These are phyloP conservation scores for Wickerhamomyces queroliae DNA, from an alignment of 805 yeast genomes.

Conservation along the genomic window DNA sequence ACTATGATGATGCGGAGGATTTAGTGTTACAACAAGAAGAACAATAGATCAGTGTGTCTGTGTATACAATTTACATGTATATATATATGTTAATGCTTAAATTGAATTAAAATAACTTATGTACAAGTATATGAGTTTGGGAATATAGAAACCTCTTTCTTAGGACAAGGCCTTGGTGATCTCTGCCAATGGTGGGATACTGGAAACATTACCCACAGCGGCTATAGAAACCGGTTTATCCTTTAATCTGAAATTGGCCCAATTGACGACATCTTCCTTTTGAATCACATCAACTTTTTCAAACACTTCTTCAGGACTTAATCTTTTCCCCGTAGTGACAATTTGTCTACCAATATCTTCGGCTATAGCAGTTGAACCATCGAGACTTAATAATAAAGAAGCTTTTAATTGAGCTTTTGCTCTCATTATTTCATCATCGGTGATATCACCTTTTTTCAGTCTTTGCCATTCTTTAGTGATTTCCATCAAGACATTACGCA, in stretches of 20 bases:
- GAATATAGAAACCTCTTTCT: neutral
- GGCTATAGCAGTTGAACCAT: constrained; percentile 93
- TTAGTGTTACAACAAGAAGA: constrained; percentile 19
- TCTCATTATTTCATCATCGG: constrained; percentile 84
- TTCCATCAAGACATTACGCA: constrained; percentile 65
- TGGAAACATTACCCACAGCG: constrained; percentile 78
- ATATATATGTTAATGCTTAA: neutral
- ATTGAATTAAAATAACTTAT: neutral
- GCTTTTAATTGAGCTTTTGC: constrained; percentile 96
- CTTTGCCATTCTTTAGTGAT: constrained; percentile 86
- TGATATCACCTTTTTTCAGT: constrained; percentile 67
- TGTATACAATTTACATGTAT: neutral
- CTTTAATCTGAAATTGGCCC: constrained; percentile 81
- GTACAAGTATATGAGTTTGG: neutral
- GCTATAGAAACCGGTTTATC: constrained; percentile 83
- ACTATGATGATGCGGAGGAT: constrained; percentile 29
- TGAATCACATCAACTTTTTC: constrained; percentile 71
- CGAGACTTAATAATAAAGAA: constrained; percentile 79
- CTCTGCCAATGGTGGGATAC: constrained; percentile 63
- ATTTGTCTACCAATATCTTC: constrained; percentile 98
- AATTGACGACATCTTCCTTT: constrained; percentile 70
- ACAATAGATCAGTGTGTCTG: constrained; percentile 1
- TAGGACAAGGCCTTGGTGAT: constrained; percentile 37
- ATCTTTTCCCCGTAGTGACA: constrained; percentile 78
- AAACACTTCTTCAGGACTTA: constrained; percentile 41